A percentile compares a stretch with the other conserved stretches of the same genome.
phyloP scores from a whole-genome alignment of 179 eudicot genomes.

The Silene coronaria region DNA sequence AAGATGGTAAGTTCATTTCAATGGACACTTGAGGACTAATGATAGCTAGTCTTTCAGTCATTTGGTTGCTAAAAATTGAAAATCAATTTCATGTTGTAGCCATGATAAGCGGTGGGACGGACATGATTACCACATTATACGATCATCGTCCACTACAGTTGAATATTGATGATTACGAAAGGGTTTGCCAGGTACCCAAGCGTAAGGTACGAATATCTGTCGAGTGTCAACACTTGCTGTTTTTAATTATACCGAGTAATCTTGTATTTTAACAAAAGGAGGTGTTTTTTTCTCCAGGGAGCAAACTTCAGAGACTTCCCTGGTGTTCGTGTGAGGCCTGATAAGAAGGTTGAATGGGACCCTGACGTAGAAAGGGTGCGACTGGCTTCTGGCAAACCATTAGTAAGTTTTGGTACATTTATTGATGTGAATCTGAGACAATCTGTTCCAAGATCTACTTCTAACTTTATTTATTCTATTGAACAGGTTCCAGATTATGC shows the following conservation, averaged over 20 bases:
- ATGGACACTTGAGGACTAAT: neutral
- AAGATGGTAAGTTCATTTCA: constrained; percentile 34
- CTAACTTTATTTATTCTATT: neutral
- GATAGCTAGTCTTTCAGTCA: neutral
- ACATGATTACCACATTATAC: constrained; percentile 24
- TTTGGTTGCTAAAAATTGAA: neutral
- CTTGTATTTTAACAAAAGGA: neutral
- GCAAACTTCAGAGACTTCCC: constrained; percentile 67
- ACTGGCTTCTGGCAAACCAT: constrained; percentile 31
- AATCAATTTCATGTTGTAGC: constrained; percentile 10
- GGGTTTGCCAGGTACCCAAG: constrained; percentile 62
- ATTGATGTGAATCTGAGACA: too few relatives aligned
- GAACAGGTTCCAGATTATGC: constrained; percentile 59
- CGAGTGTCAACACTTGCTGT: neutral
- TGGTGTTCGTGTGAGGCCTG: constrained; percentile 56
- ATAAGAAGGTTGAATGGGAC: constrained; percentile 66
- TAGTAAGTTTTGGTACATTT: constrained; percentile 13
- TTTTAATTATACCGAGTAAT: neutral
- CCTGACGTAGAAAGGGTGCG: constrained; percentile 42
- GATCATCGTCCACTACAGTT: constrained; percentile 66
- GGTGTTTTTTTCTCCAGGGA: constrained; percentile 45
- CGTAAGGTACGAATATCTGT: constrained; percentile 43
- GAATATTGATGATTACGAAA: constrained; percentile 58
- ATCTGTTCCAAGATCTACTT: neutral
- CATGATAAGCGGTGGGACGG: constrained; percentile 21